Percentiles rank a stretch among this genome's conserved stretches.
Conservation (phyloP, 805 yeast genomes). For the Teunomyces atbi region DNA sequence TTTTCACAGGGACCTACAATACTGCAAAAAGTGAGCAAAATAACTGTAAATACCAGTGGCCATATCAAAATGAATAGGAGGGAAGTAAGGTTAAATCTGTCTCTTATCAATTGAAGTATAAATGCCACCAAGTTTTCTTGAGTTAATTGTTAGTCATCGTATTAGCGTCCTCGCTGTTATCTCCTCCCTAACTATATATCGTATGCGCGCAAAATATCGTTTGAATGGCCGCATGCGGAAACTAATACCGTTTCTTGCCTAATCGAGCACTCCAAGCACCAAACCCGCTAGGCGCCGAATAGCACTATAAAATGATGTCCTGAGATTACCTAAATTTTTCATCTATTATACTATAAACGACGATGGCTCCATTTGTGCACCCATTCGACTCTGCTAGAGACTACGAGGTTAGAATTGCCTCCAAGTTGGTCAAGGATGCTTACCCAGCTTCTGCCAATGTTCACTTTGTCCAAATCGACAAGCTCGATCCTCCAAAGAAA, state of each 20-base stretch:
- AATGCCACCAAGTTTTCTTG: too few species aligned
- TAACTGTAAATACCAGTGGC: neutral
- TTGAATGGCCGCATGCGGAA: conserved; percentile 1
- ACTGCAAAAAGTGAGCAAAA: neutral
- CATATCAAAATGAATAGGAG: too few species aligned
- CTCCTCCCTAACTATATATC: neutral
- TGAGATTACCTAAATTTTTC: neutral
- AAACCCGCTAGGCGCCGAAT: neutral
- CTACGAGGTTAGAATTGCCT: conserved; percentile 54
- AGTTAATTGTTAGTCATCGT: too few species aligned
- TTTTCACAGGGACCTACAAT: neutral
- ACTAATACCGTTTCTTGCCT: conserved; percentile 2
- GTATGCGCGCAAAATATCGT: neutral
- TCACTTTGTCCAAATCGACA: conserved; percentile 66
- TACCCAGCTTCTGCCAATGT: conserved; percentile 51
- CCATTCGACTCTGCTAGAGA: conserved; percentile 63
- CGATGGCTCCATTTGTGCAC: conserved; percentile 27
- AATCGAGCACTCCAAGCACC: neutral
- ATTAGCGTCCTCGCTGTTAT: neutral
- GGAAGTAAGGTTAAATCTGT: too few species aligned
- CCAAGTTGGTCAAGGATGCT: conserved; percentile 60
- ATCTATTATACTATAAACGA: neutral
- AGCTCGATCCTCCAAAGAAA: conserved; percentile 76
- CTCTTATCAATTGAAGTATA: too few species aligned
- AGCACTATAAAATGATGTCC: neutral